phyloP scores from a whole-genome alignment of 805 yeast genomes.

The Teunomyces stri region DNA sequence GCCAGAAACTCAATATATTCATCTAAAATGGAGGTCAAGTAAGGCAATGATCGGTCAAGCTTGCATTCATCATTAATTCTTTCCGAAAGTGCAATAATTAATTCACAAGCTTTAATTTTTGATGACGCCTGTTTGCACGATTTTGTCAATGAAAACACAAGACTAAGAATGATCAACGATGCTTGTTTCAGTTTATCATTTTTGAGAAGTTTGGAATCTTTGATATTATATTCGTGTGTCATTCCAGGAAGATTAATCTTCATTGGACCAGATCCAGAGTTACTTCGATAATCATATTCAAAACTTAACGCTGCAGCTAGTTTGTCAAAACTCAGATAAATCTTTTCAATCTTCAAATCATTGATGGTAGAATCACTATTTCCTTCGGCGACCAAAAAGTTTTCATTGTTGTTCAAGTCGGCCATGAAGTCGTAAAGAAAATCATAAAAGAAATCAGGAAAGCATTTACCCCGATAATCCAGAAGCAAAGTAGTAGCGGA shows the following conservation, averaged over 20 bases:
- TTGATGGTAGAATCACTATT: constrained; percentile 24
- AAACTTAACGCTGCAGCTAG: constrained; percentile 27
- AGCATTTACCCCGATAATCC: constrained; percentile 48
- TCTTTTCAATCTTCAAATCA: constrained; percentile 52
- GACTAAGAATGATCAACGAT: constrained; percentile 55
- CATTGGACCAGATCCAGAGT: constrained; percentile 27
- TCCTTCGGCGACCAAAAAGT: constrained; percentile 12
- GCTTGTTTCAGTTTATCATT: constrained; percentile 39
- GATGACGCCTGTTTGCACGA: constrained; percentile 59
- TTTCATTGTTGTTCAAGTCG: constrained; percentile 23
- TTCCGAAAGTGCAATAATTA: constrained; percentile 74
- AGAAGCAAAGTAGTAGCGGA: constrained; percentile 53
- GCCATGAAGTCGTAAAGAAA: constrained; percentile 68
- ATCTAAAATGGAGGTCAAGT: constrained; percentile 66
- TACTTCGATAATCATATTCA: neutral
- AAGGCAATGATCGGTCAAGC: constrained; percentile 82
- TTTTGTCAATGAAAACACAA: constrained; percentile 58
- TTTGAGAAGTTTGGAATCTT: constrained; percentile 16
- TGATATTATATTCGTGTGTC: constrained; percentile 42
- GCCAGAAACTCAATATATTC: constrained; percentile 39
- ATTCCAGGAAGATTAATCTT: constrained; percentile 53
- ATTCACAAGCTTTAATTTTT: constrained; percentile 68
- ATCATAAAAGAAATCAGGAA: constrained; percentile 67
- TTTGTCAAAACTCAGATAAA: constrained; percentile 58
- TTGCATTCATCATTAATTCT: constrained; percentile 78